Base-by-base conservation (phyloP, 2,329 filamentous ascomycete species). In the Colletotrichum spaethianum region DNA sequence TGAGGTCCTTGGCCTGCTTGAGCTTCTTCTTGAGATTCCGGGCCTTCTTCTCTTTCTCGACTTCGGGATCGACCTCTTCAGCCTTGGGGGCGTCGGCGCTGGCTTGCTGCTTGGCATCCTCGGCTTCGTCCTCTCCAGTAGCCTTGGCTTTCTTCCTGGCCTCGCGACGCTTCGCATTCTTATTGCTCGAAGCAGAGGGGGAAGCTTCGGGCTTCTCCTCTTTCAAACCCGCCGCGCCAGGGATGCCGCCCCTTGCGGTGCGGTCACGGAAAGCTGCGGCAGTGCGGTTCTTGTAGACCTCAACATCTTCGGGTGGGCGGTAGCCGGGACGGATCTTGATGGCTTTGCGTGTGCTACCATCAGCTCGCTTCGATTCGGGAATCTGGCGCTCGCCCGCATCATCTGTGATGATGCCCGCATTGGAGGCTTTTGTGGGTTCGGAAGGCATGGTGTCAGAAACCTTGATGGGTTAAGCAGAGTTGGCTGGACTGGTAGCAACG, bases 301-400 rank as follows among this genome's bases (percentile, higher is more conserved):
- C 95, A 74, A 98, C 93, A 82, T 99, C 96, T 84, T 99, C 96
- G 0, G 95, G 94, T 1, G 96, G 97, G 42, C 92, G 92, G 83
- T 98, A 99, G 65, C 96, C 97, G 0, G 96, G 96, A 38, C 94
- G 91, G 73, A 99, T 94, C 79, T 94, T 94, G 80, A 98, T 98
- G 78, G 98, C 96, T 79, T 94, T 97, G 68, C 96, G 91, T n/a
- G 94, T 94, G 62, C 93, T 94, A 70, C 96, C 96, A 80, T 99
- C 96, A 31, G 96, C 85, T 66, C 97, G 93, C 53, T 91, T 86
- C 0, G 96, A 98, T 53, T 95, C 90, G 33, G 96, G 96, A 70
- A 99, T 98, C 77, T 95, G 92, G 55, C 95, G 93, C 79, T 95
- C 90, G 79, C 96, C 97, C 74, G 83, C 81, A 62, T 91, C 89